Base-by-base conservation (phyloP, 768 basidiomycete species). In the Phaffia australis region DNA sequence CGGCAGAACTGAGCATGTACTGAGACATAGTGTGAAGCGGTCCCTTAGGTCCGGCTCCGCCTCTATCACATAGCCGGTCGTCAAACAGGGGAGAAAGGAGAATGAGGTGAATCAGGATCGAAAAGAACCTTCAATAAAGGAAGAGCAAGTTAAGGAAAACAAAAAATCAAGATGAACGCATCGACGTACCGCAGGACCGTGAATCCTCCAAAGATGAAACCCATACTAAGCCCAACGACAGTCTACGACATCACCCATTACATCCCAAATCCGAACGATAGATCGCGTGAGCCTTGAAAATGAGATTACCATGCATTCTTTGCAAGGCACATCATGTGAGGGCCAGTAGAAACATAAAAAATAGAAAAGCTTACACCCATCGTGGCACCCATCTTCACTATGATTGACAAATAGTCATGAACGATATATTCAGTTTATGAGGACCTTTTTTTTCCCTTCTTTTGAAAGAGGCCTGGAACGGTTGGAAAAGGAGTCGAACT, bases 171-270 rank as follows among this genome's bases (percentile, higher is more conserved):
- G 46, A 3, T 11, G 15, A 18, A 32, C 27, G 23, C 1, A 50
- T n/a, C 11, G 47, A 72, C 86, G 73, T 71, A 89, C 92, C 90
- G 81, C 54, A 98, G 77, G 74, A 98, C 89, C 72, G 85, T 91
- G 80, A 87, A 95, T 30, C 87, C 85, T 52, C 94, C 94, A 73
- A 98, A 98, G 68, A 99, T 85, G 79, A 98, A 97, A 21, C 95
- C 94, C 74, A 97, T 95, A 46, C 92, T 94, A 56, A 95, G 82
- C 16, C 94, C 94, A 63, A 97, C 93, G 46, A 60, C 51, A 15
- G 60, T 62, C 60, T 57, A 57, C 35, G 35, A 42, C 11, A 11
- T 42, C 35, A 42, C 35, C 35, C 35, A 42, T 11, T 11, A 42
- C 35, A 42, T 11, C 35, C 35, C 35, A 42, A 42, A 42, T 42